Evolutionary conservation across 371 early-diverging fungal genomes (phyloP).

Genomic region (Mortierella sp.): DNA sequence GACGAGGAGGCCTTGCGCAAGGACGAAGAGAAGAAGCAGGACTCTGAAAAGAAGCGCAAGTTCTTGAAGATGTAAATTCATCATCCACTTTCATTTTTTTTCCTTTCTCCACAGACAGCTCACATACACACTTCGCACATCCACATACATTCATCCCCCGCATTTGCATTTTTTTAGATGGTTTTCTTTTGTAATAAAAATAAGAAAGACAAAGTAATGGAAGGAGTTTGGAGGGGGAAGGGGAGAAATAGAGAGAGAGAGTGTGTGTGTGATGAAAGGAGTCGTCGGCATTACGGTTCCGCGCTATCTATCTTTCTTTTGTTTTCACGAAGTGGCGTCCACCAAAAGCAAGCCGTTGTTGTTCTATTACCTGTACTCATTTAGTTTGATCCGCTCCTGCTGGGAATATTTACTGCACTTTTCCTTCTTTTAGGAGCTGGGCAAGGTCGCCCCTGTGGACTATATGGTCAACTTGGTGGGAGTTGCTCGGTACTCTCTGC

Average conservation of each 20-base stretch:
- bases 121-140: not conserved
- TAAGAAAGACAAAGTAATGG: constrained; percentile 3
- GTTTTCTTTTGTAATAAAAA: constrained; percentile 7
- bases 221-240: too few species aligned
- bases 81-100: not conserved
- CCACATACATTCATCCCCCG: not conserved
- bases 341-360: too few species aligned
- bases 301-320: too few species aligned
- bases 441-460: constrained; percentile 56
- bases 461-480: constrained; percentile 78
- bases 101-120: not conserved
- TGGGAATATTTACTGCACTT: too few species aligned
- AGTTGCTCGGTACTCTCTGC: constrained; percentile 70
- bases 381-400: too few species aligned
- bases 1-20: constrained; percentile 68
- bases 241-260: too few species aligned
- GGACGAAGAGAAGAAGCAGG: constrained; percentile 62
- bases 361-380: too few species aligned
- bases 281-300: too few species aligned
- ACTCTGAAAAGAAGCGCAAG: constrained; percentile 82
- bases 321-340: too few species aligned
- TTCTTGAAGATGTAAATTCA: constrained; percentile 65
- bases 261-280: too few species aligned
- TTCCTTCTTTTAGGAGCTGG: too few species aligned
- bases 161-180: constrained; percentile 3